phyloP scores from a whole-genome alignment of 2,329 filamentous ascomycete genomes.

The Didymellaceae sp. region DNA sequence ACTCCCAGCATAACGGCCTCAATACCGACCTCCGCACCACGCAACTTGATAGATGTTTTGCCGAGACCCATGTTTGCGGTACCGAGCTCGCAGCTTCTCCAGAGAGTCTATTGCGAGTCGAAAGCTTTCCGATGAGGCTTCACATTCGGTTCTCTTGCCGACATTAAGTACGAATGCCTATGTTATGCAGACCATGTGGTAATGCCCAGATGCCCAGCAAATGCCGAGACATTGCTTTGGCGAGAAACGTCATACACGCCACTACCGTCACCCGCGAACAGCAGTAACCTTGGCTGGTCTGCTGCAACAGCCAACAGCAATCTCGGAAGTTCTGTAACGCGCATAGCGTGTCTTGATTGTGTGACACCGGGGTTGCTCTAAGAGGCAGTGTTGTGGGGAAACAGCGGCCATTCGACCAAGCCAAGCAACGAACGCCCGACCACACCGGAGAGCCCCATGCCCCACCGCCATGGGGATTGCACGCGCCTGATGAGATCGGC shows the following conservation, averaged over 20 bases:
- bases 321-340: conserved; percentile 19
- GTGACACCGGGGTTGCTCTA: conserved; percentile 26
- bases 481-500: conserved; percentile 7
- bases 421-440: conserved; percentile 23
- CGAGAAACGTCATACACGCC: conserved; percentile 32
- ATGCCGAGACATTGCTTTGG: conserved; percentile 27
- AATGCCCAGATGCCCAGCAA: conserved; percentile 31
- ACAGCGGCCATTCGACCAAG: conserved; percentile 20
- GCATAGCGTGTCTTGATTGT: conserved; percentile 26
- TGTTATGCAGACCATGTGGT: conserved; percentile 23
- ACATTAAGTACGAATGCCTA: conserved; percentile 28
- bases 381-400: conserved; percentile 30
- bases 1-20: conserved; percentile 61
- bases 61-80: conserved; percentile 35
- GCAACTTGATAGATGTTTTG: conserved; percentile 36
- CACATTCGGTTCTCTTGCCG: conserved; percentile 4
- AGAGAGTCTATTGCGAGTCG: not conserved
- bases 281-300: conserved; percentile 22
- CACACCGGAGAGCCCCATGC: conserved; percentile 13
- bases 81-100: conserved; percentile 4
- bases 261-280: conserved; percentile 25
- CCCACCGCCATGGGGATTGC: conserved; percentile 10
- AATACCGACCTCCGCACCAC: conserved; percentile 42
- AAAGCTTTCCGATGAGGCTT: not conserved
- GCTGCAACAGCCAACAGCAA: conserved; percentile 26